phyloP scores from a whole-genome alignment of 768 basidiomycete genomes.

The Gymnopilus junonius region DNA sequence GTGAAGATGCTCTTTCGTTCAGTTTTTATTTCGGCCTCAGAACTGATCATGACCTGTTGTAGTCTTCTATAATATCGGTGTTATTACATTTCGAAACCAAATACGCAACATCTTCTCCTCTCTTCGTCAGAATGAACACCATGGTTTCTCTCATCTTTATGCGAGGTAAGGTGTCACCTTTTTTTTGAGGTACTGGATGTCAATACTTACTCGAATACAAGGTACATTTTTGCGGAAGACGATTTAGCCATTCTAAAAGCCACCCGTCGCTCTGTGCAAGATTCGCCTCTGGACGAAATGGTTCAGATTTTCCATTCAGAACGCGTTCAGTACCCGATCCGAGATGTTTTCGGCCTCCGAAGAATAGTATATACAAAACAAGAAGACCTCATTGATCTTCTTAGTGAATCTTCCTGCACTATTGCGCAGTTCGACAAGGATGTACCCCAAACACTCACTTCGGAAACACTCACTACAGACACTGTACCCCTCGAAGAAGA shows the following conservation, averaged over 20 bases:
- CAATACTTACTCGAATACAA: background rate
- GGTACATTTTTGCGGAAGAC: slow-evolving; percentile 15
- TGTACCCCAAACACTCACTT: background rate
- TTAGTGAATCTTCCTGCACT: background rate
- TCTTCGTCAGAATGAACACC: background rate
- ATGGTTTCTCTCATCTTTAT: slow-evolving; percentile 12
- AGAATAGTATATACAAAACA: slow-evolving; percentile 15
- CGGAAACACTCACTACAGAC: background rate
- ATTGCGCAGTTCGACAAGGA: background rate
- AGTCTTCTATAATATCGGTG: slow-evolving; percentile 19
- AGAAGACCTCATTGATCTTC: slow-evolving; percentile 16
- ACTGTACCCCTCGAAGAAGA: background rate
- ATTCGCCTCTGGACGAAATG: slow-evolving; percentile 21
- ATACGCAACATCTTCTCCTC: slow-evolving; percentile 11
- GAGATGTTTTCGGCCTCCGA: slow-evolving; percentile 6
- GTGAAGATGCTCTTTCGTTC: background rate
- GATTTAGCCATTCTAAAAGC: background rate
- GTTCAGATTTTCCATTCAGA: slow-evolving; percentile 7
- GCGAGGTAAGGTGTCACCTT: slow-evolving; percentile 4
- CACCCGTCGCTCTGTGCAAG: slow-evolving; percentile 18
- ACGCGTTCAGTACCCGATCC: background rate
- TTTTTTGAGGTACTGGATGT: no score
- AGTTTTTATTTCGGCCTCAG: background rate
- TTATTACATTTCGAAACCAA: background rate
- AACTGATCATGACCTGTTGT: no score